Evolutionary conservation across 1,284 basidiomycete species (phyloP).

Genomic region (Paramarasmius palmivorus): DNA sequence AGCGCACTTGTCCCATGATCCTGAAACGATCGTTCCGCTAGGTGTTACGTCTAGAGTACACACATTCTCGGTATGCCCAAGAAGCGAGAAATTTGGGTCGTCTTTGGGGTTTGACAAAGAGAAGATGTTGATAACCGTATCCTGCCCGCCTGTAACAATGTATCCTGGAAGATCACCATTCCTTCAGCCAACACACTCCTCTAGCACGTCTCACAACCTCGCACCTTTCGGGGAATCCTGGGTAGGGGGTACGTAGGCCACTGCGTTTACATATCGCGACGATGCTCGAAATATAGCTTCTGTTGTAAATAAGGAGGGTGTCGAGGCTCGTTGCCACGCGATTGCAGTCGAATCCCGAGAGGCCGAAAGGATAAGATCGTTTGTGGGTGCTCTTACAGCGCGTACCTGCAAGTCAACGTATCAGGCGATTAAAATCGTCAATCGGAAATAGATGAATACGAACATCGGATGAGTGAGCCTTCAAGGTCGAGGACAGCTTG

Average conservation of each 20-base stretch:
- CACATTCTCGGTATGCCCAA: constrained; percentile 91
- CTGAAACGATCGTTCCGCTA: constrained; percentile 83
- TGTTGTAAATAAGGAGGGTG: constrained; percentile 51
- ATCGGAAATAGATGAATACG: constrained; percentile 28
- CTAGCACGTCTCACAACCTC: constrained; percentile 19
- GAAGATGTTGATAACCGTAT: constrained; percentile 83
- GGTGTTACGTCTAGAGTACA: constrained; percentile 80
- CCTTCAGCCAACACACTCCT: constrained; percentile 19
- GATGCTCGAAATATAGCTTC: constrained; percentile 64
- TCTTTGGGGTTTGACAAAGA: constrained; percentile 56
- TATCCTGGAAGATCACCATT: constrained; percentile 64
- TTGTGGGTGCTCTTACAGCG: constrained; percentile 67
- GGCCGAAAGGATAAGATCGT: constrained; percentile 79
- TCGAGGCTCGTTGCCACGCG: constrained; percentile 69
- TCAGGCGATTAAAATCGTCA: not conserved
- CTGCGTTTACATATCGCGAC: constrained; percentile 80
- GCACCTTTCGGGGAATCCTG: constrained; percentile 69
- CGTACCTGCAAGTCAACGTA: constrained; percentile 58
- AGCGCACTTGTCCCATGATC: constrained; percentile 93
- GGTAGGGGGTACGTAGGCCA: constrained; percentile 72
- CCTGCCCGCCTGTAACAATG: constrained; percentile 83
- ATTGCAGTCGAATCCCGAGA: constrained; percentile 91
- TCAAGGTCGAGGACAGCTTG: constrained; percentile 80
- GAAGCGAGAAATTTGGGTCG: constrained; percentile 77
- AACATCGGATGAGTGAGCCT: constrained; percentile 74